phyloP scores from a whole-genome alignment of 2,329 filamentous ascomycete genomes.

The Aspergillus texensis region DNA sequence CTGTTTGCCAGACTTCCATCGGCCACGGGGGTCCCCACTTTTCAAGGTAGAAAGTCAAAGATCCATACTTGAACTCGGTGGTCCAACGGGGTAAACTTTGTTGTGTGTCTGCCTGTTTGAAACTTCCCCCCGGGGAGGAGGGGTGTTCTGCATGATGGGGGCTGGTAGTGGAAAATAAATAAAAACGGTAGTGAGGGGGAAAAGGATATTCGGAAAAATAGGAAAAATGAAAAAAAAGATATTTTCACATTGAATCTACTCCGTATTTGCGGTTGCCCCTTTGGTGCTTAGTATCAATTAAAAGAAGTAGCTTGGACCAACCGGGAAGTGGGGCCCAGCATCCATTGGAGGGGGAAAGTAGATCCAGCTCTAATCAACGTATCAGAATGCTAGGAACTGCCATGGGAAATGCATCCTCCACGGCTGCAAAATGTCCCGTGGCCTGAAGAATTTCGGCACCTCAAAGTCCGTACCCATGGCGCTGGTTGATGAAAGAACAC shows the following conservation, averaged over 20 bases:
- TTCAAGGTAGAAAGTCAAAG: slow-evolving; percentile 5
- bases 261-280: neutral
- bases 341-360: slow-evolving; percentile 5
- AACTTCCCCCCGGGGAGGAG: slow-evolving; percentile 2
- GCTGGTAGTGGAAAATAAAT: neutral
- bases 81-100: slow-evolving; percentile 5
- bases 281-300: slow-evolving; percentile 2
- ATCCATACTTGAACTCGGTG: slow-evolving; percentile 3
- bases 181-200: neutral
- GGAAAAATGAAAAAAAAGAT: neutral
- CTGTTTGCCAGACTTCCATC: slow-evolving; percentile 10
- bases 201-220: neutral
- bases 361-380: slow-evolving; percentile 12
- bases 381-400: slow-evolving; percentile 11
- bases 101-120: slow-evolving; percentile 7
- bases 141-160: neutral
- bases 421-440: slow-evolving; percentile 19
- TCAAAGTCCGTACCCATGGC: slow-evolving; percentile 2
- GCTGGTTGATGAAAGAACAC: slow-evolving; percentile 12
- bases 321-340: slow-evolving; percentile 23
- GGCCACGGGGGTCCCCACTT: slow-evolving; percentile 10
- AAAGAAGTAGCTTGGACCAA: slow-evolving; percentile 16
- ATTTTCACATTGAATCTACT: neutral
- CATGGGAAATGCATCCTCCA: slow-evolving; percentile 18
- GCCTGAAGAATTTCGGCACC: slow-evolving; percentile 18